Evolutionary conservation across 2,329 filamentous ascomycete species (phyloP).

Genomic region (Cercospora sojina): DNA sequence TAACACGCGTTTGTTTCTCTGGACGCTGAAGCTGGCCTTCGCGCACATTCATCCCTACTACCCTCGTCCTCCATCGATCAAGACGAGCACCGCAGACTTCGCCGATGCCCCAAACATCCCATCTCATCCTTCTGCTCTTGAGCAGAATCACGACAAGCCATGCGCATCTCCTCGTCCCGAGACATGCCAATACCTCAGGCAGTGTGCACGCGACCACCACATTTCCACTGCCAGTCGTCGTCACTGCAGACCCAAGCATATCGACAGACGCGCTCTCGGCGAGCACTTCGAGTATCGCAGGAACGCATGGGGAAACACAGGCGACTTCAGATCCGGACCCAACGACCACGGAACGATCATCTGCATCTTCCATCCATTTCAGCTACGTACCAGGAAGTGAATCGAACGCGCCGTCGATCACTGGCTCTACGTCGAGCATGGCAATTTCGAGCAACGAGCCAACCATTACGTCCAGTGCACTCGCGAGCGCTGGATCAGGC

Average conservation of each 20-base stretch:
- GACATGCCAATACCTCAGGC: constrained; percentile 13
- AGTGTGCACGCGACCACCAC: neutral
- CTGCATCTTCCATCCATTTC: constrained; percentile 6
- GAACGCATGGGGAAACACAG: neutral
- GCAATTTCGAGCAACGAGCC: neutral
- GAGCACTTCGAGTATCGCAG: neutral
- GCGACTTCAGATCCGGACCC: neutral
- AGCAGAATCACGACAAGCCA: constrained; percentile 10
- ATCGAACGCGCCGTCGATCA: neutral
- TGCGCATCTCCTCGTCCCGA: constrained; percentile 20
- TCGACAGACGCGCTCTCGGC: neutral
- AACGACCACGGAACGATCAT: neutral
- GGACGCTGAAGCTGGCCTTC: constrained; percentile 34
- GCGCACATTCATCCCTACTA: constrained; percentile 21
- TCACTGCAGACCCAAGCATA: neutral
- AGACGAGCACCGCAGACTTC: neutral
- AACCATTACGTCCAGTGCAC: neutral
- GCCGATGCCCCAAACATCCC: constrained; percentile 16
- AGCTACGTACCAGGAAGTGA: constrained; percentile 9
- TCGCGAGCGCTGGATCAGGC: neutral
- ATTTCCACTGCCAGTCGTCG: neutral
- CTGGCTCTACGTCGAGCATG: neutral
- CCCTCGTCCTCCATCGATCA: neutral
- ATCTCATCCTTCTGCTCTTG: constrained; percentile 20
- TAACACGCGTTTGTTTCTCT: constrained; percentile 16